These are phyloP conservation scores for Aspergillus ustus DNA, from an alignment of 2,329 filamentous ascomycete genomes.

Conservation along the genomic window DNA sequence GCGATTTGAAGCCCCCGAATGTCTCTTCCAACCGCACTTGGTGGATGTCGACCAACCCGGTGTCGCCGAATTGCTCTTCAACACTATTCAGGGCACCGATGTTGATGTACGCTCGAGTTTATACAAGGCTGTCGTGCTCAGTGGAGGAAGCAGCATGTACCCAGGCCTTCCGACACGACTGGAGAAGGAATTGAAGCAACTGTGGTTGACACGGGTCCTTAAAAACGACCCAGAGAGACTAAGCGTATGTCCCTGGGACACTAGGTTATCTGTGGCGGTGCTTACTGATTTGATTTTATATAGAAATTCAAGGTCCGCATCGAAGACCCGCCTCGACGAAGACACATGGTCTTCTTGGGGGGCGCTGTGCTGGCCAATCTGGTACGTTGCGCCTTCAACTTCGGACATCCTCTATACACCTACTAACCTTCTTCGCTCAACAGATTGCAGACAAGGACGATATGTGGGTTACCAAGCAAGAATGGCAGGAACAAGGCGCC, in stretches of 20 bases:
- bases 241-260: conserved; percentile 55
- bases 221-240: conserved; percentile 90
- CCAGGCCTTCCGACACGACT: conserved; percentile 90
- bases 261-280: not conserved
- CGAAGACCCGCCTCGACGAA: conserved; percentile 91
- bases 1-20: conserved; percentile 96
- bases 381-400: conserved; percentile 47
- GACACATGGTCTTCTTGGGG: conserved; percentile 99
- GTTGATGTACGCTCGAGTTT: conserved; percentile 92
- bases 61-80: conserved; percentile 96
- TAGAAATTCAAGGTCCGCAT: conserved; percentile 99
- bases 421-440: conserved; percentile 18
- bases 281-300: conserved; percentile 15
- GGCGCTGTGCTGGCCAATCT: conserved; percentile 97
- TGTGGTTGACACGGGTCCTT: conserved; percentile 93
- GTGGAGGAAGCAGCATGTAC: conserved; percentile 98
- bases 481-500: conserved; percentile 93
- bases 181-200: conserved; percentile 98
- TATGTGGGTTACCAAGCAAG: conserved; percentile 98
- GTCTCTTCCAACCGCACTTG: conserved; percentile 96
- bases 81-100: conserved; percentile 95
- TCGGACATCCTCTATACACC: not conserved
- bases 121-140: conserved; percentile 97
- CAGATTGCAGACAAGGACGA: conserved; percentile 96
- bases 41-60: conserved; percentile 97